Evolutionary conservation across 192 early-diverging fungal genomes (phyloP).

Genomic region (Paraglomus brasilianum): DNA sequence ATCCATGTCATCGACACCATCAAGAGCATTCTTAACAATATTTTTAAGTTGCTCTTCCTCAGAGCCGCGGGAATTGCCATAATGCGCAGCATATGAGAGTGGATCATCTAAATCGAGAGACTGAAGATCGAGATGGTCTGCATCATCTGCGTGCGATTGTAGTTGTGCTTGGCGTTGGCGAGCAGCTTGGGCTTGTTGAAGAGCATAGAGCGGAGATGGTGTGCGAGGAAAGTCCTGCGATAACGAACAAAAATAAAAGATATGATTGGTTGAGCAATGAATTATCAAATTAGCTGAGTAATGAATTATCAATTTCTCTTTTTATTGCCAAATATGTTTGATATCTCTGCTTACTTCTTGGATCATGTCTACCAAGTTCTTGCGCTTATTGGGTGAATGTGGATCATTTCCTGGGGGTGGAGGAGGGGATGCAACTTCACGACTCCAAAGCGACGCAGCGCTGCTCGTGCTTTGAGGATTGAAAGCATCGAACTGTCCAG

Average conservation of each 20-base stretch:
- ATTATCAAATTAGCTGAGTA: constrained; percentile 32
- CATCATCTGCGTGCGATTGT: constrained; percentile 40
- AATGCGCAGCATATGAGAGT: constrained; percentile 29
- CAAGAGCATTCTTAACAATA: constrained; percentile 61
- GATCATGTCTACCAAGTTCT: constrained; percentile 38
- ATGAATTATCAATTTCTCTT: constrained; percentile 6
- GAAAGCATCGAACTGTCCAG: constrained; percentile 23
- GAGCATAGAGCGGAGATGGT: constrained; percentile 51
- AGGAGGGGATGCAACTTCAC: constrained; percentile 29
- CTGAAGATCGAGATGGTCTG: constrained; percentile 36
- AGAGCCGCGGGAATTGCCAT: constrained; percentile 34
- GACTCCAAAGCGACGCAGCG: constrained; percentile 30
- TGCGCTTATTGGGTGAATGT: constrained; percentile 26
- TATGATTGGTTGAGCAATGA: constrained; percentile 40
- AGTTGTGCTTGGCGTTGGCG: constrained; percentile 37
- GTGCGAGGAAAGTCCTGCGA: constrained; percentile 55
- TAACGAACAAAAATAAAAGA: constrained; percentile 34
- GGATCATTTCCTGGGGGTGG: constrained; percentile 29
- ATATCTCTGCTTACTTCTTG: constrained; percentile 33
- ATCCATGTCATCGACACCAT: constrained; percentile 51
- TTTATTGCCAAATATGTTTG: constrained; percentile 21
- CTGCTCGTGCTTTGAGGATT: constrained; percentile 16
- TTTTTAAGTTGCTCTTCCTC: constrained; percentile 58
- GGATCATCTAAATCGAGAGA: constrained; percentile 45
- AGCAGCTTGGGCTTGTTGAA: constrained; percentile 43